Evolutionary conservation across 495 filamentous ascomycete species (phyloP), one percentile per base, ranked within the genome.

Genomic region (Annulohypoxylon moriforme): DNA sequence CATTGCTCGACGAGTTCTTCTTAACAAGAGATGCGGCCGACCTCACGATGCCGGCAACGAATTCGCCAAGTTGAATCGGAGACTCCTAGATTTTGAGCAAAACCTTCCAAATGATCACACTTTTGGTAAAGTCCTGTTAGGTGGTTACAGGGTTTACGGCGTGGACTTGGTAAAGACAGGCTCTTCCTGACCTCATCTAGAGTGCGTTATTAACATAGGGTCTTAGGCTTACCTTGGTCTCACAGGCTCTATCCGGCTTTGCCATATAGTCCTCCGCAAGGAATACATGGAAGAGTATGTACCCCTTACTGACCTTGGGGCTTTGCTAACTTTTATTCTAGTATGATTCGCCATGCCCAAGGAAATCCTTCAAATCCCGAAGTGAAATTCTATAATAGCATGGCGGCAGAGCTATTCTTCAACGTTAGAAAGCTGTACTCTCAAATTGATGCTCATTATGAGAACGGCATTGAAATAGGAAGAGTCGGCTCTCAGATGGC

Each of bases 401-500:
- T 86, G 83, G 79, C 85, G 0, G 70, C 56, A 6, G 79, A 84
- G 60, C 64, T 87, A 10, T 87, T 86, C 74, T 72, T 72, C 31
- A 85, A 87, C 57, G 81, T 86, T 11, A 72, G 76, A 20, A 69
- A 75, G 1, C 50, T 87, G 13, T 85, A 82, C 47, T 79, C 83
- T 59, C 83, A 84, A 40, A 82, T 86, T 29, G 81, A 84, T 42
- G 79, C 80, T 0, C 84, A 83, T 55, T 83, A 83, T 59, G 69
- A 76, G 29, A 77, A 83, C 6, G 73, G 79, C 8, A 70, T 79
- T 1, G 75, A 72, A 10, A 78, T 82, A 16, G 82, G 82, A 33
- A 81, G 83, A 13, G 78, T 81, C 40, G 84, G 84, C 11, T 83
- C 83, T 16, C 84, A 85, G 70, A 84, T 87, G 79, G 83, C 81